These are phyloP conservation scores for Fallopia convolvulus DNA, from an alignment of 148 eudicot species.

Conservation along the genomic window DNA sequence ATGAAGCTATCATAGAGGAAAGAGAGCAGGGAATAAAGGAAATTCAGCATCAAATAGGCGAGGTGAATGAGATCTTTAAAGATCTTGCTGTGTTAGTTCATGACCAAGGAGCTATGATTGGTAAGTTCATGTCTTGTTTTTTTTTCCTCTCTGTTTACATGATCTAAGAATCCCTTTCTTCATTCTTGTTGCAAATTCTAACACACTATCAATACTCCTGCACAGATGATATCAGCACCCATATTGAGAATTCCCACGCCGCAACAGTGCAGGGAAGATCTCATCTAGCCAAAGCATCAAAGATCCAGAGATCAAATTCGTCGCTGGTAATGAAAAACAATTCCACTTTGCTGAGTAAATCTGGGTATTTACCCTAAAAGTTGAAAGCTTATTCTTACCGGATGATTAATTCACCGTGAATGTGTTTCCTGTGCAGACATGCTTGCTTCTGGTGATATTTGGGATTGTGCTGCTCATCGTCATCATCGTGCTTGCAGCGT, in stretches of 20 bases:
- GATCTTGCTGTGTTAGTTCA: conserved; percentile 85
- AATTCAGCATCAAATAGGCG: conserved; percentile 75
- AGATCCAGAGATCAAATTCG: conserved; percentile 80
- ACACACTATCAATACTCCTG: background rate
- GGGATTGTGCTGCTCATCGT: conserved; percentile 64
- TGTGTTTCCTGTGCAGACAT: conserved; percentile 42
- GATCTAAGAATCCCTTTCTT: background rate
- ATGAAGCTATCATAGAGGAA: conserved; percentile 73
- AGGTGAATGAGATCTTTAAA: conserved; percentile 79
- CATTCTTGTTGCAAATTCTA: background rate
- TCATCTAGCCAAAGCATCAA: conserved; percentile 75
- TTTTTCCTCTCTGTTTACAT: background rate
- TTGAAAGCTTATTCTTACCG: background rate
- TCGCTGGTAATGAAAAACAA: conserved; percentile 44
- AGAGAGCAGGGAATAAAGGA: conserved; percentile 79
- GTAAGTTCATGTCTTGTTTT: conserved; percentile 20
- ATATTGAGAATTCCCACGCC: conserved; percentile 65
- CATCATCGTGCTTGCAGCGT: conserved; percentile 50
- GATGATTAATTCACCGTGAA: background rate
- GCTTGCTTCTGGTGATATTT: conserved; percentile 80
- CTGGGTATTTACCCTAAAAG: too few species aligned
- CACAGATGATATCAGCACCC: conserved; percentile 76
- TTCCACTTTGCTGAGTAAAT: conserved; percentile 10
- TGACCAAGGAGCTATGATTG: conserved; percentile 77
- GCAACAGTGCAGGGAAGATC: conserved; percentile 73